A percentile compares a stretch with the other conserved stretches of the same genome.
Evolutionary conservation across 2,329 filamentous ascomycete species (phyloP).

Genomic region (Parasarocladium wereldwijsianum): DNA sequence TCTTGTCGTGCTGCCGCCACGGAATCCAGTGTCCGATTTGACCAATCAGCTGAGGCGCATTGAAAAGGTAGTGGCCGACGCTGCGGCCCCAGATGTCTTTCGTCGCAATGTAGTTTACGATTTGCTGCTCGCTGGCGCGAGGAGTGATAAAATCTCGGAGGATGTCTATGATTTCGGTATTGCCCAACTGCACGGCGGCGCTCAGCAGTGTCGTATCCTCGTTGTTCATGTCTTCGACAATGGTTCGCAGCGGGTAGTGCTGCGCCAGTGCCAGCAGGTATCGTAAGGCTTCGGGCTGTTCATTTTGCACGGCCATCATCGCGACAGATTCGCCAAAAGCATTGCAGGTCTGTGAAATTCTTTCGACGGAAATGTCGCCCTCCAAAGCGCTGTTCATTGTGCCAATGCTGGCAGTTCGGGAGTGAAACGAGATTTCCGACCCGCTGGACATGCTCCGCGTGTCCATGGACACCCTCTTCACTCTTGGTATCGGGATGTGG

Average conservation of each 20-base stretch:
- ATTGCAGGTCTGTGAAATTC: constrained; percentile 56
- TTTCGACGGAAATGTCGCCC: constrained; percentile 74
- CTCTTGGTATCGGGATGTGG: constrained; percentile 27
- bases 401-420: constrained; percentile 62
- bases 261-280: constrained; percentile 68
- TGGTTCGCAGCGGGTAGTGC: constrained; percentile 54
- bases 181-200: constrained; percentile 75
- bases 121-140: constrained; percentile 35
- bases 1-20: constrained; percentile 86
- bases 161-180: constrained; percentile 58
- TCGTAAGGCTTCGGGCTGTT: constrained; percentile 54
- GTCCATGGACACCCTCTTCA: constrained; percentile 81
- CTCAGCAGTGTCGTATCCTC: constrained; percentile 82
- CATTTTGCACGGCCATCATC: constrained; percentile 73
- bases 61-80: constrained; percentile 90
- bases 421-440: constrained; percentile 72
- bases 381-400: constrained; percentile 62
- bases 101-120: constrained; percentile 54
- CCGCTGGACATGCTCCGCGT: constrained; percentile 75
- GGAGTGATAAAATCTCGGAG: constrained; percentile 58
- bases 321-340: constrained; percentile 66
- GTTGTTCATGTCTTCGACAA: constrained; percentile 76
- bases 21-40: constrained; percentile 65
- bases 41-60: constrained; percentile 67
- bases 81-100: constrained; percentile 81